Base-by-base conservation (phyloP, 2,329 filamentous ascomycete genomes). In the Gaeumannomyces tritici region DNA sequence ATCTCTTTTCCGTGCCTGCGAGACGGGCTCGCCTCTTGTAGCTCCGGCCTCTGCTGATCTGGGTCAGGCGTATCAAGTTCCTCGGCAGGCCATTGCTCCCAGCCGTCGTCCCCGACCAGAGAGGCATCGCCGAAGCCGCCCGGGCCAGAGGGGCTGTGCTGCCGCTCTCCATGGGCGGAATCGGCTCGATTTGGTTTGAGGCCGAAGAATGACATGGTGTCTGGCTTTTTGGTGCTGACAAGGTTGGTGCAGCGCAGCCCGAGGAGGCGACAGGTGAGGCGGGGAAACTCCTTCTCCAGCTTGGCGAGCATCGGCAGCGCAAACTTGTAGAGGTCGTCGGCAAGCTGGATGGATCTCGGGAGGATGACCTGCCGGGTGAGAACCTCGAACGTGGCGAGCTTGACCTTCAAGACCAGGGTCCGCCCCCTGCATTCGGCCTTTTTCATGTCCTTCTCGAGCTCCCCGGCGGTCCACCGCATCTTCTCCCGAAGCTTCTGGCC, bases 311-410 rank as follows among this genome's bases (percentile, higher is more conserved):
- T 95, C 0, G 92, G 93, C 1, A 96, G 73, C 0, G 91, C 81
- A 69, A 87, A 90, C 61, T 84, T 87, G 75, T 93, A 98, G 4
- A 99, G 76, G 68, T 99, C 95, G 55, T 93, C 88, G 0, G 91
- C 89, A 7, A 82, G 77, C 59, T 76, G 82, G 1, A 97, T 81
- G 0, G 92, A 86, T 66, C 87, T 89, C 0, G 90, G 88, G 2
- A 88, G 83, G 4, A 89, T 84, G 7, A 85, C 83, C 71, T 99
- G 95, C 35, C 95, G 82, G 0, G 93, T 96, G 61, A 91, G 83
- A 26, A 97, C 90, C 73, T 98, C 93, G 69, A 93, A 99, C 0
- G 92, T 96, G 72, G 97, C 91, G 9, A 98, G 77, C 72, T 99
- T 99, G 66, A 97, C 83, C 73, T 99, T 99, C 47, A 99, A 77